Percentiles rank a stretch among this genome's conserved stretches.
Conservation (phyloP, 2,329 filamentous ascomycete species). For the Xenoacremonium recifei region DNA sequence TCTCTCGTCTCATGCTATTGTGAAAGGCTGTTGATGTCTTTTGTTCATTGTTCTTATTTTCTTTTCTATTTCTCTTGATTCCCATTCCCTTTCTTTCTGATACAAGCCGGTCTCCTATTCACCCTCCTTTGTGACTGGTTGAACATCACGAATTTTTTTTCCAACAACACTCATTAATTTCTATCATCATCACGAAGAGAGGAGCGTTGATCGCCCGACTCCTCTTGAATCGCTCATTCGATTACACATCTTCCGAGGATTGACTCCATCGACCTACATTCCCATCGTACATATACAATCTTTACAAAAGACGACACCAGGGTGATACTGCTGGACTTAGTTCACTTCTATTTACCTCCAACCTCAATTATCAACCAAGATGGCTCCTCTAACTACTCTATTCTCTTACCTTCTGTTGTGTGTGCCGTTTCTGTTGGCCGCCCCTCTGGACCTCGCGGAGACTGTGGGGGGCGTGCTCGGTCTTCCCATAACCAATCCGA, state of each 20-base stretch:
- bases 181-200: slow-evolving; percentile 15
- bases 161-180: slow-evolving; percentile 18
- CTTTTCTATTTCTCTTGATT: slow-evolving; percentile 19
- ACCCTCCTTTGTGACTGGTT: slow-evolving; percentile 17
- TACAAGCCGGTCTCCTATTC: slow-evolving; percentile 27
- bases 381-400: slow-evolving; percentile 26
- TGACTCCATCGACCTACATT: slow-evolving; percentile 1
- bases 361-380: slow-evolving; percentile 12
- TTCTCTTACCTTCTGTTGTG: slow-evolving; percentile 22
- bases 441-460: slow-evolving; percentile 18
- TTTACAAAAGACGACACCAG: slow-evolving; percentile 14
- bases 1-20: slow-evolving; percentile 26
- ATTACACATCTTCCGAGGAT: slow-evolving; percentile 1
- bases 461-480: slow-evolving; percentile 29
- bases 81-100: slow-evolving; percentile 12
- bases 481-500: slow-evolving; percentile 47
- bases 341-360: slow-evolving; percentile 20
- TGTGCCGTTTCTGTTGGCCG: slow-evolving; percentile 26
- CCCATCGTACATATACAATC: slow-evolving; percentile 7
- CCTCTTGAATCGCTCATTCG: slow-evolving; percentile 23
- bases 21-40: slow-evolving; percentile 21
- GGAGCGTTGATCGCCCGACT: slow-evolving; percentile 31
- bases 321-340: slow-evolving; percentile 29
- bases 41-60: slow-evolving; percentile 20
- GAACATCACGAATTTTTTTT: slow-evolving; percentile 10